Base-by-base conservation (phyloP, 1,284 basidiomycete species). In the Anthracocystis setariae region DNA sequence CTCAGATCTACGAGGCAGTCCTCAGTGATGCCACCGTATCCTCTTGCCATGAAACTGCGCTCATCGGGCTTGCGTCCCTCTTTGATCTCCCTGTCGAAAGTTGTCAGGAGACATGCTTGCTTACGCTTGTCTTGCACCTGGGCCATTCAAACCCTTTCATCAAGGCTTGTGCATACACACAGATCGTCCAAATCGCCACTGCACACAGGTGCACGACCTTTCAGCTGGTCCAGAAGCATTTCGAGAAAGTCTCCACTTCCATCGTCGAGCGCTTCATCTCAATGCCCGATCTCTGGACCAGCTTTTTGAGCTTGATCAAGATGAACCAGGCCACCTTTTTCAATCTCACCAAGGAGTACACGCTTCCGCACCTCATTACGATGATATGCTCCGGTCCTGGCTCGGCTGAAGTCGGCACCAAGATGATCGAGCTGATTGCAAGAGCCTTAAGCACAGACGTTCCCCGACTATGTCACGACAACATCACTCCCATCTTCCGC, bases 261-360 rank as follows among this genome's bases (percentile, higher is more conserved):
- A 73, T 81, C 15, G 66, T 79, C 3, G 74, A 76, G 32, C 68
- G 69, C 44, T 73, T 76, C 53, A 64, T 60, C 51, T 63, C 71
- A n/a, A 74, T 73, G 50, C 76, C 77, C 25, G 63, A 69, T 25
- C 69, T 79, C 2, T 72, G 79, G 53, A 62, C 59, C 20, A 77
- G 79, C 46, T 62, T 77, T 17, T 52, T 79, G 25, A 68, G 63
- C 38, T 48, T 82, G 42, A 70, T 78, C 50, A 73, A 74, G 46
- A 76, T 80, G 74, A 72, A 70, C 24, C 69, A 71, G 39, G 63
- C 65, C 51, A 76, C 73, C 8, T 82, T 82, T 55, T 62, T 82
- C 52, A 76, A 74, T 25, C 53, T 72, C 9, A 82, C 80, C 9
- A 69, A 80, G n/a, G 53, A 69, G 23, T 74, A 69, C 32, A 81